phyloP scores from a whole-genome alignment of 1,284 basidiomycete genomes.

The Meira nashicola region DNA sequence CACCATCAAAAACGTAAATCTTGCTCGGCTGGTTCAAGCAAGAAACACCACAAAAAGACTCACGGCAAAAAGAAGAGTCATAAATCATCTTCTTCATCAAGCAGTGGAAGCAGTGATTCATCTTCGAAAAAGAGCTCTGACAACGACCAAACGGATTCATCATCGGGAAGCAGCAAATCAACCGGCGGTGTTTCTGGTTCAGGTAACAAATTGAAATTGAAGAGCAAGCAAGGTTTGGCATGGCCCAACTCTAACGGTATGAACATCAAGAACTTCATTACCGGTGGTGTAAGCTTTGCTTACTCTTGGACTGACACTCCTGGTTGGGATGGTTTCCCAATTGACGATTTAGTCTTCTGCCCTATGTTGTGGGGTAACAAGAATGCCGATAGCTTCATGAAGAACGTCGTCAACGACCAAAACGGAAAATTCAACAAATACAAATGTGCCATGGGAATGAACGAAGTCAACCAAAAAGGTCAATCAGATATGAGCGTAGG shows the following conservation, averaged over 20 bases:
- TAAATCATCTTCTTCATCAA: background rate
- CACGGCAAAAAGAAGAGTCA: background rate
- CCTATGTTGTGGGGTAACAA: slow-evolving; percentile 44
- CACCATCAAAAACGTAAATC: slow-evolving; percentile 13
- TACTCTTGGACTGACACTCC: slow-evolving; percentile 39
- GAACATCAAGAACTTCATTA: slow-evolving; percentile 31
- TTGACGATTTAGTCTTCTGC: slow-evolving; percentile 35
- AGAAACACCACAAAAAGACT: no score
- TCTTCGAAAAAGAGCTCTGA: background rate
- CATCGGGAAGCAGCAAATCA: slow-evolving; percentile 17
- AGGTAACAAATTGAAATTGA: slow-evolving; percentile 5
- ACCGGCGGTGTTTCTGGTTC: slow-evolving; percentile 13
- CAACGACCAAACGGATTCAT: slow-evolving; percentile 11
- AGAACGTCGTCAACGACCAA: slow-evolving; percentile 30
- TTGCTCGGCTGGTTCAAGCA: slow-evolving; percentile 14
- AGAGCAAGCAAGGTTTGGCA: slow-evolving; percentile 35
- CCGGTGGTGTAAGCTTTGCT: slow-evolving; percentile 35
- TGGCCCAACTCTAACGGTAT: slow-evolving; percentile 40
- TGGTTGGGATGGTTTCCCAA: slow-evolving; percentile 27
- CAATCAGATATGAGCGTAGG: slow-evolving; percentile 34
- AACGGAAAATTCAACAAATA: slow-evolving; percentile 29
- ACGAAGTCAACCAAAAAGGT: slow-evolving; percentile 41
- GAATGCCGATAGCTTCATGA: slow-evolving; percentile 27
- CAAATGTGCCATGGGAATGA: slow-evolving; percentile 44
- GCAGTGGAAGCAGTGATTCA: background rate